Evolutionary conservation across 2,329 filamentous ascomycete genomes (phyloP), one percentile per base, ranked within the genome.

Genomic region (Hypoxylon sp.): DNA sequence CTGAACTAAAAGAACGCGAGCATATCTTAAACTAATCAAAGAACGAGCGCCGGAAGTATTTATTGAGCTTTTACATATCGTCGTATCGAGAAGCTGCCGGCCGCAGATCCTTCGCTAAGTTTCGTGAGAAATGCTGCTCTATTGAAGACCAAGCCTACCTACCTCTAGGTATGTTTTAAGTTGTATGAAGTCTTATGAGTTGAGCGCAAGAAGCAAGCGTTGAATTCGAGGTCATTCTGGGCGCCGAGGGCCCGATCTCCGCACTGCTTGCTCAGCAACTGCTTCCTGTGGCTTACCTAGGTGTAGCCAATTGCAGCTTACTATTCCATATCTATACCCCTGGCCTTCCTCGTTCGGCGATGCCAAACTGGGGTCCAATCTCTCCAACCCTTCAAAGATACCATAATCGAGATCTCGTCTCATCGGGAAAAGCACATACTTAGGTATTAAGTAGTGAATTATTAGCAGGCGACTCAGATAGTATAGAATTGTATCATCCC

Each of bases 301-400:
- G 11, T 24, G 42, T 28, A 48, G 20, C 33, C 22, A 42, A 42
- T 22, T 38, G 11, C 12, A 40, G 32, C 33, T 49, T 24, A 28
- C 14, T 12, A 8, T 38, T 42, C 42, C 26, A n/a, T 57, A 33
- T 14, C 30, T 22, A 46, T 28, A 26, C 18, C 32, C 22, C 40
- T 30, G 49, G 52, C 40, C 28, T 60, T 22, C 49, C 49, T 48
- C 14, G 36, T 60, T 40, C 40, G 56, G 56, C 5, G n/a, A 26
- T 3, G 24, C 3, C 46, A 60, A 48, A 33, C 49, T 8, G 18
- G 28, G 30, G 6, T 12, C 4, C 2, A 12, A 26, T 49, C 11
- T 16, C 3, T 26, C 28, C 4, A 14, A 12, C 18, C 52, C 9
- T 28, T 36, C 22, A 44, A 26, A 42, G 2, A 26, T 22, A 48